Evolutionary conservation across 495 filamentous ascomycete genomes (phyloP).

Genomic region (Aspergillus bertholletiae): DNA sequence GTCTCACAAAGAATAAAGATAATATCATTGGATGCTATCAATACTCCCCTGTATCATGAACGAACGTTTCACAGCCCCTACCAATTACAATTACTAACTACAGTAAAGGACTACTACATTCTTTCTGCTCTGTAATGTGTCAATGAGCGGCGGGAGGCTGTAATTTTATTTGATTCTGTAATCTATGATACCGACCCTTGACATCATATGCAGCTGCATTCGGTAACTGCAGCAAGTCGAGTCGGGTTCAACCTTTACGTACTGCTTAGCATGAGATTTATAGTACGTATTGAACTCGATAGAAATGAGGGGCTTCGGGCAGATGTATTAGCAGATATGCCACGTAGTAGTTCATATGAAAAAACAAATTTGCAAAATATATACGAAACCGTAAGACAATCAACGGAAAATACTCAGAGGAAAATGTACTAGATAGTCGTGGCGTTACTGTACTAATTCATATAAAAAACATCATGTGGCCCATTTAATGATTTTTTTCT

Average conservation of each 20-base stretch:
- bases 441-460: neutral
- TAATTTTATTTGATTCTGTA: neutral
- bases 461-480: neutral
- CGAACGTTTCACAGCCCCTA: neutral
- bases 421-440: neutral
- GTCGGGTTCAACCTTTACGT: neutral
- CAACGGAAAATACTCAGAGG: too few relatives aligned
- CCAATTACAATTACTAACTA: neutral
- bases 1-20: neutral
- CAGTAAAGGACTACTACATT: too few relatives aligned
- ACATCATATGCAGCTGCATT: neutral
- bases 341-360: too few relatives aligned
- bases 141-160: neutral
- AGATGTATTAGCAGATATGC: too few relatives aligned
- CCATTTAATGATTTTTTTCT: constrained; percentile 42
- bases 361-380: too few relatives aligned
- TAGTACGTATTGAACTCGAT: neutral
- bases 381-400: too few relatives aligned
- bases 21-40: neutral
- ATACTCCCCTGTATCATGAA: neutral
- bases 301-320: too few relatives aligned
- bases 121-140: neutral
- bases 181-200: neutral
- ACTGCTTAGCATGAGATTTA: neutral
- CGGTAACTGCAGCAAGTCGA: neutral